These are phyloP conservation scores for button mushroom (Agaricus bisporus) DNA, from an alignment of 768 basidiomycete genomes.

Conservation along the genomic window DNA sequence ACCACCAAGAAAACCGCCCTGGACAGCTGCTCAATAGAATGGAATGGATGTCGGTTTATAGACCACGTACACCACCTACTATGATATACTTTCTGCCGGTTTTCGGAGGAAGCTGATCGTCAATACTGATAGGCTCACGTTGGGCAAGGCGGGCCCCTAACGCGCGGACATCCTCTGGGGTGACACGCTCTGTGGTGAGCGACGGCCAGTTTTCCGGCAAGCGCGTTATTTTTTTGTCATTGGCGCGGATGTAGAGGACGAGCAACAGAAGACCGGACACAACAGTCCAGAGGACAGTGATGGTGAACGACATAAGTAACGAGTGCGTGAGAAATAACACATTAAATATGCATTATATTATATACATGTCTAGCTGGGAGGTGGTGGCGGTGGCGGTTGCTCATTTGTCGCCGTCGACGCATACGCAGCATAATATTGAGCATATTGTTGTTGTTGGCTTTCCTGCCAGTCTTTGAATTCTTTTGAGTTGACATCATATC, in stretches of 20 bases:
- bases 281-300: neutral
- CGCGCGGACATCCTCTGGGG: slow-evolving; percentile 31
- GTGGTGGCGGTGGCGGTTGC: slow-evolving; percentile 30
- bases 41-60: neutral
- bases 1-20: slow-evolving; percentile 74
- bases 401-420: slow-evolving; percentile 19
- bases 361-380: slow-evolving; percentile 9
- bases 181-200: slow-evolving; percentile 48
- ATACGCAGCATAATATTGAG: slow-evolving; percentile 65
- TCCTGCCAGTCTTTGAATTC: slow-evolving; percentile 82
- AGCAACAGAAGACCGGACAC: slow-evolving; percentile 13
- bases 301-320: neutral
- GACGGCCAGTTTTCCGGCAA: slow-evolving; percentile 41
- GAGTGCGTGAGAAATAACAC: neutral
- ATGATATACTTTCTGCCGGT: slow-evolving; percentile 75
- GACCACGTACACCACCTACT: slow-evolving; percentile 58
- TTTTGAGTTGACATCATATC: slow-evolving; percentile 78
- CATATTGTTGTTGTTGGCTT: slow-evolving; percentile 67
- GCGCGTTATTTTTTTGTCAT: slow-evolving; percentile 48
- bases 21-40: neutral
- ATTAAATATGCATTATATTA: neutral
- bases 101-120: slow-evolving; percentile 51
- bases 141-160: slow-evolving; percentile 31
- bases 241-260: slow-evolving; percentile 28
- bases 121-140: slow-evolving; percentile 26